Conservation (phyloP, 495 filamentous ascomycete genomes). For the Bacidia rubella region DNA sequence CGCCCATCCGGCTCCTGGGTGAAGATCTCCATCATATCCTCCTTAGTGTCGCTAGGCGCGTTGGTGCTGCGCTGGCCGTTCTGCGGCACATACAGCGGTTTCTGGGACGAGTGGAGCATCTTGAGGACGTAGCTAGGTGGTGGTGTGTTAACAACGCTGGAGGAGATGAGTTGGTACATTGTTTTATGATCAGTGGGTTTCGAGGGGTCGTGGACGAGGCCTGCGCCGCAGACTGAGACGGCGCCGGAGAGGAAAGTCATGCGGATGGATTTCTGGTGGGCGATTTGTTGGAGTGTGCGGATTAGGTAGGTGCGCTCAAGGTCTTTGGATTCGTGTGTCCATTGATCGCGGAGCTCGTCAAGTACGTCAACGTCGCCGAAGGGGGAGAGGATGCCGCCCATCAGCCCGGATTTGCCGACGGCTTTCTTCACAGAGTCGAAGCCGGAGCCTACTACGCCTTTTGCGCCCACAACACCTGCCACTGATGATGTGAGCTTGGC, state of each 20-base stretch:
- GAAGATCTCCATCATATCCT: constrained; percentile 99
- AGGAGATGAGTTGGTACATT: constrained; percentile 95
- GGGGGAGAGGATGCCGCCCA: constrained; percentile 86
- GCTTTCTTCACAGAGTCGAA: constrained; percentile 92
- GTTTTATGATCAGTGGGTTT: constrained; percentile 92
- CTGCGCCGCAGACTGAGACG: constrained; percentile 84
- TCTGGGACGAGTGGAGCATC: constrained; percentile 75
- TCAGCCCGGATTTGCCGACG: constrained; percentile 84
- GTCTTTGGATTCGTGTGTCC: constrained; percentile 97
- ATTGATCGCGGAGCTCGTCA: constrained; percentile 88
- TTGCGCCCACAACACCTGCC: constrained; percentile 87
- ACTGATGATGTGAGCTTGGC: constrained; percentile 90
- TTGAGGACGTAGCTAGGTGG: constrained; percentile 75
- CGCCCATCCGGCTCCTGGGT: constrained; percentile 73
- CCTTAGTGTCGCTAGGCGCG: constrained; percentile 68
- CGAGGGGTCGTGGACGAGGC: constrained; percentile 84
- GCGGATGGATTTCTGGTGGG: constrained; percentile 81
- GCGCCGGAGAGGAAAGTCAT: constrained; percentile 95
- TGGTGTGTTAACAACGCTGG: constrained; percentile 80
- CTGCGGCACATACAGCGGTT: constrained; percentile 73
- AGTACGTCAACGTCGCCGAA: constrained; percentile 95
- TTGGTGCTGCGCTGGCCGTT: constrained; percentile 75
- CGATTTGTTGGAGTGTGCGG: constrained; percentile 84
- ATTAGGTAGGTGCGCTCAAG: constrained; percentile 94
- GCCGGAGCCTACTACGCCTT: constrained; percentile 76